These are phyloP conservation scores for Eucalyptus pauciflora DNA, from an alignment of 345 rosid species.

Conservation along the genomic window DNA sequence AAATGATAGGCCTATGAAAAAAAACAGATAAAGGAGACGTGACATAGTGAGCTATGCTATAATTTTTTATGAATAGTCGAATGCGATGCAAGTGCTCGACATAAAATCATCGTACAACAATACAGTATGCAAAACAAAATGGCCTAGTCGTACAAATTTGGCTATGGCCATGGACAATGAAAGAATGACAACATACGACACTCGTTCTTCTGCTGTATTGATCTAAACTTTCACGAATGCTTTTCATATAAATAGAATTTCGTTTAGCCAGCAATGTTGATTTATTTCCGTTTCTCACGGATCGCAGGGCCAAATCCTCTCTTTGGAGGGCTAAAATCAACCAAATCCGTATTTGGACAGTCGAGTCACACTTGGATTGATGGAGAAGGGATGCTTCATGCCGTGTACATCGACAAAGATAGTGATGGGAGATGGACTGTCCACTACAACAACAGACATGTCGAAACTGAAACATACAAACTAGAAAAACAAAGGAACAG, in stretches of 20 bases:
- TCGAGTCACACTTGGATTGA: constrained; percentile 33
- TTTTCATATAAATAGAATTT: neutral
- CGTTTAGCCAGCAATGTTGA: neutral
- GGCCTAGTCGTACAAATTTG: neutral
- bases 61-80: neutral
- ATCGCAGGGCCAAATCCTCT: constrained; percentile 39
- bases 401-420: constrained; percentile 20
- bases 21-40: neutral
- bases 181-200: neutral
- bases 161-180: neutral
- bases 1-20: neutral
- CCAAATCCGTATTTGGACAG: constrained; percentile 25
- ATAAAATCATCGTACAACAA: neutral
- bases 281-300: neutral
- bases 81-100: neutral
- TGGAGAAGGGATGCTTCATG: constrained; percentile 62
- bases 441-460: constrained; percentile 25
- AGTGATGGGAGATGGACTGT: constrained; percentile 20
- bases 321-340: constrained; percentile 27
- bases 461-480: constrained; percentile 32
- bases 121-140: neutral
- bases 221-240: neutral
- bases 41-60: neutral
- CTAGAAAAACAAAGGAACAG: constrained; percentile 22
- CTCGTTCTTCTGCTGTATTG: neutral